Conservation (phyloP, 345 rosid genomes). For the Pugionium dolabratum region DNA sequence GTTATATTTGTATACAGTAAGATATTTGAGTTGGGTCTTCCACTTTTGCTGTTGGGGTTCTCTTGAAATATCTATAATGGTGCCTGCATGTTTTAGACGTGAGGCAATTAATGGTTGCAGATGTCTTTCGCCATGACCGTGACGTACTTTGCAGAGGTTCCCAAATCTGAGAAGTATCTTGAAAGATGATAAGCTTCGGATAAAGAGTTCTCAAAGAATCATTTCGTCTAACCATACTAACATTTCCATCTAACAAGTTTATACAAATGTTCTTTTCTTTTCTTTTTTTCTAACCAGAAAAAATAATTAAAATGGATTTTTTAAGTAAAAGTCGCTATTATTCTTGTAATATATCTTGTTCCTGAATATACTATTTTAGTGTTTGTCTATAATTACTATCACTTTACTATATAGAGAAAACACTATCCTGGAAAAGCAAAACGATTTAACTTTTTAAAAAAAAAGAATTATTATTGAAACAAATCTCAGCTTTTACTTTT, state of each 20-base stretch:
- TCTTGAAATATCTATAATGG: too few species aligned
- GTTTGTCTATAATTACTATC: constrained; percentile 2
- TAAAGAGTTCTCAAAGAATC: background rate
- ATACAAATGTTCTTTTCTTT: too few species aligned
- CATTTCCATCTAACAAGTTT: background rate
- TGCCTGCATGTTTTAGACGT: too few species aligned
- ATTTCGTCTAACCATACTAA: background rate
- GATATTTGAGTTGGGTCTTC: too few species aligned
- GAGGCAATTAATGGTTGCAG: too few species aligned
- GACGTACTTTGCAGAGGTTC: too few species aligned
- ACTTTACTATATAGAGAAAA: constrained; percentile 11
- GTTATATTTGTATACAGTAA: too few species aligned
- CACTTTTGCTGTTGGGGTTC: too few species aligned
- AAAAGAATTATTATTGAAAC: constrained; percentile 9
- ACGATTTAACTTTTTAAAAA: constrained; percentile 3
- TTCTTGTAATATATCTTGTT: background rate
- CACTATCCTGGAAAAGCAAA: constrained; percentile 16
- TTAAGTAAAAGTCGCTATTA: background rate
- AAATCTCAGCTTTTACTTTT: constrained; percentile 32
- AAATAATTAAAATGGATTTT: background rate
- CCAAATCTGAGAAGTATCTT: background rate
- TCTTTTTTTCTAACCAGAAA: background rate
- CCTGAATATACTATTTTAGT: background rate
- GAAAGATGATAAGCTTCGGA: background rate
- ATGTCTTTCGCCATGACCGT: too few species aligned